phyloP scores from a whole-genome alignment of 768 basidiomycete genomes.

The Suillus paluster region DNA sequence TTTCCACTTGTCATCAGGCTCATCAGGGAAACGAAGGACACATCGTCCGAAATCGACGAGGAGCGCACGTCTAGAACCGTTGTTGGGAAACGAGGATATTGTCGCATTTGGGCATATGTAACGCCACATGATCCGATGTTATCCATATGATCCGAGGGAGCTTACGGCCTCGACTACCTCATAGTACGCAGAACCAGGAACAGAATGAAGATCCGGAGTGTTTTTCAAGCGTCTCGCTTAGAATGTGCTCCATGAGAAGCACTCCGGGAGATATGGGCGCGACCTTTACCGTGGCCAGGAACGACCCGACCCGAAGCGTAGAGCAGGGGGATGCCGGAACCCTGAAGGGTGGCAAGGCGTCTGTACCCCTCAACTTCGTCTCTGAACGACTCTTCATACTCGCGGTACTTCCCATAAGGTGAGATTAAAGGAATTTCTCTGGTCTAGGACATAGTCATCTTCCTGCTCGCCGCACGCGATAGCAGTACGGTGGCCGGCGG shows the following conservation, averaged over 20 bases:
- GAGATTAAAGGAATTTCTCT: no score
- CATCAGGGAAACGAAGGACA: background rate
- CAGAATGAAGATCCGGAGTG: background rate
- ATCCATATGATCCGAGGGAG: background rate
- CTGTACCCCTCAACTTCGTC: background rate
- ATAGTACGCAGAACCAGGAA: background rate
- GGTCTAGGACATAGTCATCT: no score
- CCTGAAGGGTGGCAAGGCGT: background rate
- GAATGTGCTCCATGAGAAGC: conserved; percentile 6
- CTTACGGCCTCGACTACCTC: background rate
- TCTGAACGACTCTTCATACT: background rate
- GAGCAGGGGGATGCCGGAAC: background rate
- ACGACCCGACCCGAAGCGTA: conserved; percentile 3
- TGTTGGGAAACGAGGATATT: background rate
- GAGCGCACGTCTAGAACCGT: background rate
- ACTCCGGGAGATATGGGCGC: conserved; percentile 4
- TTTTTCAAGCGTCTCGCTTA: background rate
- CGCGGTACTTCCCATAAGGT: background rate
- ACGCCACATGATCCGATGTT: background rate
- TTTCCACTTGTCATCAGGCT: background rate
- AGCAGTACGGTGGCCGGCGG: background rate
- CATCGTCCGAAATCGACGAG: background rate
- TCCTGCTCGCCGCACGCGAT: no score
- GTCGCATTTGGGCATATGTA: background rate
- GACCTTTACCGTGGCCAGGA: background rate